Base-by-base conservation (phyloP, 257 asterid genomes). In the Solanum bukasovii region DNA sequence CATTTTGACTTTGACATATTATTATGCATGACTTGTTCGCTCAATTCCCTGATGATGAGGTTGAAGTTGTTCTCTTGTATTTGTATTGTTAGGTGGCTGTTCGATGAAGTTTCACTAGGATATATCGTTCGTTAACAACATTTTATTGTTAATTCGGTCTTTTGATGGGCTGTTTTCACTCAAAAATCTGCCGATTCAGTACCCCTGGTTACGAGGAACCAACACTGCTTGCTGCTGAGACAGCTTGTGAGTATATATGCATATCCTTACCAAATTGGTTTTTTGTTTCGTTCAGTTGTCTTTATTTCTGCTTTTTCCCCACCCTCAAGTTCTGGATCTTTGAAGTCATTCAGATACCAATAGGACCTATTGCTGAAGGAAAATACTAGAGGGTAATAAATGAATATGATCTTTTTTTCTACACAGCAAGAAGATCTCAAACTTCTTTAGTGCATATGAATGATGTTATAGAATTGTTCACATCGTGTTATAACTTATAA, bases 161-260 rank as follows among this genome's bases (percentile, higher is more conserved):
- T 83, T 79, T 72, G 85, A 96, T 96, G 99, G 98, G 99, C 88
- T 96, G 98, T 88, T 88, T 90, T 83, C 89, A 89, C 88, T 95
- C 99, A 84, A 96, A 93, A 89, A 61, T 86, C 61, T 46, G 87
- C 2, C 89, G 82, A 73, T 88, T 89, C 68, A 44, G 40, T 31
- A 71, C 89, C 83, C 98, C 94, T 33, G 99, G 98, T 87, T 95
- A 94, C 9, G 99, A 96, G 92, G 96, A 96, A 56, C 98, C 98
- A 49, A 65, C 92, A 70, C 84, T 95, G 92, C 98, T 96, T 49
- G 98, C 98, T 72, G 92, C 98, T 16, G 98, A 96, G 91, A 96
- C 99, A 16, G 96, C 93, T 79, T 96, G 99, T 96, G 90, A 95
- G 99, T 94, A 65, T n/a, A 65, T 65, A 87, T 90, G 90, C 91